Conservation (phyloP, 495 filamentous ascomycete species). For the Thermothielavioides terrestris region DNA sequence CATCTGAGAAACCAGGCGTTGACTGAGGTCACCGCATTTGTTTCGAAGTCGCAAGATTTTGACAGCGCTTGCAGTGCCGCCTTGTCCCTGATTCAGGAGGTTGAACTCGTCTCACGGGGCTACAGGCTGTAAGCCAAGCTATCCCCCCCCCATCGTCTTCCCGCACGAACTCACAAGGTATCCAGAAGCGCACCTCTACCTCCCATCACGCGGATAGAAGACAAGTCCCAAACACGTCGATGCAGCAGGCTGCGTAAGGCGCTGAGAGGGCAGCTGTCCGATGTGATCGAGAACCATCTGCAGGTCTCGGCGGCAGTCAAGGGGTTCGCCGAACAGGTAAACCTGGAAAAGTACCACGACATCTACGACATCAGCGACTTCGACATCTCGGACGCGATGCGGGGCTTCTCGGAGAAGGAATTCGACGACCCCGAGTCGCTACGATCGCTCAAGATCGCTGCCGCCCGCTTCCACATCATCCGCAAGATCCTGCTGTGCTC, state of each 20-base stretch:
- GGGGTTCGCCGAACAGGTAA: constrained; percentile 62
- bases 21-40: constrained; percentile 61
- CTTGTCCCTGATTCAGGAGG: constrained; percentile 85
- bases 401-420: constrained; percentile 50
- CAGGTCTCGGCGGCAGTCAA: constrained; percentile 57
- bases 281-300: constrained; percentile 61
- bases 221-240: constrained; percentile 64
- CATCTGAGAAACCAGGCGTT: constrained; percentile 72
- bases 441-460: constrained; percentile 65
- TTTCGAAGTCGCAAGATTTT: constrained; percentile 70
- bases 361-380: constrained; percentile 80
- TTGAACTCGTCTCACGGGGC: constrained; percentile 88
- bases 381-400: constrained; percentile 61
- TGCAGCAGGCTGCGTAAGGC: constrained; percentile 70
- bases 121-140: constrained; percentile 68
- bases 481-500: constrained; percentile 80
- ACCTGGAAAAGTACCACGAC: constrained; percentile 83
- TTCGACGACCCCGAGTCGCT: constrained; percentile 71
- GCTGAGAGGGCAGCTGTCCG: constrained; percentile 57
- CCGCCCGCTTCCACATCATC: constrained; percentile 69
- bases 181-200: constrained; percentile 73
- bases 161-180: constrained; percentile 30
- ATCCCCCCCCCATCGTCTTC: neutral
- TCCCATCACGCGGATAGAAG: constrained; percentile 74
- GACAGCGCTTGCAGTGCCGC: constrained; percentile 73